Percentiles rank a stretch among this genome's conserved stretches.
Evolutionary conservation across 495 filamentous ascomycete genomes (phyloP).

Genomic region (Immersiella caudata): DNA sequence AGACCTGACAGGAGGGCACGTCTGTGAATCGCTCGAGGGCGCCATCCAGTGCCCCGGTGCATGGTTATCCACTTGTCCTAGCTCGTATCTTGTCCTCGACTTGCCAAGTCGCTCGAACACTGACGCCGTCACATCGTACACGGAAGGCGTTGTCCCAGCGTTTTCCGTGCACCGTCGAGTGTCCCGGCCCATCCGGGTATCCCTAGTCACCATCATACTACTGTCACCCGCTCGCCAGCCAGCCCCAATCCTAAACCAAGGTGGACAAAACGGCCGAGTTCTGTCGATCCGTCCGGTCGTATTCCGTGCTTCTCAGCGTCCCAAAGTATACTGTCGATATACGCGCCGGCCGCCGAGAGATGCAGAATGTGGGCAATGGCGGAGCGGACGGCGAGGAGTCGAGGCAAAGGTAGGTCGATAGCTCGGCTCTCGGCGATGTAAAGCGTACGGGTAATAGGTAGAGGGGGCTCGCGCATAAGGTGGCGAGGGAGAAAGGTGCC

Average conservation of each 20-base stretch:
- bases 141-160: no score
- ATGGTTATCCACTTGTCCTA: no score
- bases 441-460: conserved; percentile 30
- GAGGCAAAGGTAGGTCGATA: conserved; percentile 15
- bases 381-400: conserved; percentile 35
- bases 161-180: no score
- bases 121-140: no score
- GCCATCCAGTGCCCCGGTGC: no score
- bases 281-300: conserved; percentile 32
- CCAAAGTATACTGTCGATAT: conserved; percentile 33
- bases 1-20: no score
- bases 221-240: no score
- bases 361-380: conserved; percentile 42
- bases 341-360: conserved; percentile 36
- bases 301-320: conserved; percentile 29
- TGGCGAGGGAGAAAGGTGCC: conserved; percentile 16
- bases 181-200: no score
- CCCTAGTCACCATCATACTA: no score
- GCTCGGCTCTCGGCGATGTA: conserved; percentile 29
- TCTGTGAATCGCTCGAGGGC: no score
- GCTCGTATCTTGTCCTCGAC: no score
- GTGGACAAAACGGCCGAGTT: conserved; percentile 12
- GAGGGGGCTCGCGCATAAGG: conserved; percentile 18
- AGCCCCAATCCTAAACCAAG: conserved; percentile 8
- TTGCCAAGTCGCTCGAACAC: no score